These are phyloP conservation scores for Phytophthora hibernalis DNA, from an alignment of 352 stramenopile genomes.

Conservation along the genomic window DNA sequence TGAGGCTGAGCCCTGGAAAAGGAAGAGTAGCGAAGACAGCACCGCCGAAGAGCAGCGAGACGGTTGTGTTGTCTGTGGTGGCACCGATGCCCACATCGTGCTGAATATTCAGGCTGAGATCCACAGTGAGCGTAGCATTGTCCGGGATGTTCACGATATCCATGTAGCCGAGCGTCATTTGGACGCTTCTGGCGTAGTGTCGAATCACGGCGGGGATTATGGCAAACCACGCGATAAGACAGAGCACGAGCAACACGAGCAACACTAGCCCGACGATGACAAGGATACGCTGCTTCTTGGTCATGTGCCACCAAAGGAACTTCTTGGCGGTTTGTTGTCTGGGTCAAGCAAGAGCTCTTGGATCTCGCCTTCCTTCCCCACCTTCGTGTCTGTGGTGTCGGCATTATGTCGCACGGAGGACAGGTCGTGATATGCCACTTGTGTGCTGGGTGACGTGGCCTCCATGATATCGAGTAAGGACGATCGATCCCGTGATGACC, in stretches of 20 bases:
- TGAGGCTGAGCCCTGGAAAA: slow-evolving; percentile 53
- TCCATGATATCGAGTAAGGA: slow-evolving; percentile 13
- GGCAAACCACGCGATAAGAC: slow-evolving; percentile 67
- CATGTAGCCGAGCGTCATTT: slow-evolving; percentile 68
- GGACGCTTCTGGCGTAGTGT: slow-evolving; percentile 54
- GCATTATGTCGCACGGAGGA: slow-evolving; percentile 25
- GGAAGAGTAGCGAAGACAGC: slow-evolving; percentile 51
- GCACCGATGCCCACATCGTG: slow-evolving; percentile 49
- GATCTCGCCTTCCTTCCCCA: slow-evolving; percentile 15
- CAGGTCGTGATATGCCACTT: slow-evolving; percentile 17
- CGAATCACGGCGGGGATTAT: slow-evolving; percentile 64
- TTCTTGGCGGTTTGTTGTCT: slow-evolving; percentile 32
- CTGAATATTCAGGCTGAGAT: slow-evolving; percentile 56
- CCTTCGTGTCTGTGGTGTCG: slow-evolving; percentile 5
- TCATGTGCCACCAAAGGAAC: slow-evolving; percentile 63
- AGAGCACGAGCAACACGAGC: slow-evolving; percentile 40
- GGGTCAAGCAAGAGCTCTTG: slow-evolving; percentile 5
- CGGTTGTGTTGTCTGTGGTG: slow-evolving; percentile 50
- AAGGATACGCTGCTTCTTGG: slow-evolving; percentile 53
- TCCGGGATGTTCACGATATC: slow-evolving; percentile 56
- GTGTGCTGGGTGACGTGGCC: slow-evolving; percentile 13
- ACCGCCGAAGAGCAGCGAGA: slow-evolving; percentile 49
- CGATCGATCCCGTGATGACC: slow-evolving; percentile 4
- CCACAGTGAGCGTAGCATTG: slow-evolving; percentile 48
- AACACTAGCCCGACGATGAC: slow-evolving; percentile 50